Evolutionary conservation across 1,284 basidiomycete species (phyloP), one percentile per base, ranked within the genome.

Genomic region (Boletus semigastroideus): DNA sequence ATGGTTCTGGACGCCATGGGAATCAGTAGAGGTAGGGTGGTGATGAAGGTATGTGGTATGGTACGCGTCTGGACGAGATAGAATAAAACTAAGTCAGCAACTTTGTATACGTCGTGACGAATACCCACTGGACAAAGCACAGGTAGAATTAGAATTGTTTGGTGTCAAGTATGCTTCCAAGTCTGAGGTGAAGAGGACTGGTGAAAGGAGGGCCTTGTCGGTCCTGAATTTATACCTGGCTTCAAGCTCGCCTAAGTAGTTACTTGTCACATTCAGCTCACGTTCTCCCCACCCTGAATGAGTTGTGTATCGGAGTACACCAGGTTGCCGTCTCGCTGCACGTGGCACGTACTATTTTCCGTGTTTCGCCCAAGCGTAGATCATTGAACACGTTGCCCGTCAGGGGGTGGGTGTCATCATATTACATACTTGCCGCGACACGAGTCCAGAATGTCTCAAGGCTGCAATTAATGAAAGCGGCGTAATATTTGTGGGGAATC

Each of bases 171-270:
- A 16, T n/a, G 44, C 17, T 41, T 46, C 33, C 17, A 17, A 22
- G 37, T 42, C 33, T 42, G 43, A 44, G 25, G 42, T 11, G 25
- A 44, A 42, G 1, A 19, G 37, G 34, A 37, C 22, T 55, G 30
- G 20, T 14, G 19, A 28, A 19, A 36, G 19, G 22, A 31, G 20
- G 10, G 14, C 30, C 2, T 40, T 36, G 14, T 13, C 22, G n/a
- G 20, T 37, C 46, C 17, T 37, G 31, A 17, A 36, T 63, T 63
- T 60, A 63, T 63, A 63, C 42, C 30, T 25, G 17, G 16, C 31
- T 14, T 42, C 46, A 36, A 16, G 16, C 49, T 46, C 58, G 37
- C 42, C 46, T 9, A 34, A 46, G 25, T 6, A 25, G 5, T 25
- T 9, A 37, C 13, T 34, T 37, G 36, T 37, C 36, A 20, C 11